A percentile compares a stretch with the other conserved stretches of the same genome.
Conservation (phyloP, 257 asterid genomes). For the Solanum etuberosum region DNA sequence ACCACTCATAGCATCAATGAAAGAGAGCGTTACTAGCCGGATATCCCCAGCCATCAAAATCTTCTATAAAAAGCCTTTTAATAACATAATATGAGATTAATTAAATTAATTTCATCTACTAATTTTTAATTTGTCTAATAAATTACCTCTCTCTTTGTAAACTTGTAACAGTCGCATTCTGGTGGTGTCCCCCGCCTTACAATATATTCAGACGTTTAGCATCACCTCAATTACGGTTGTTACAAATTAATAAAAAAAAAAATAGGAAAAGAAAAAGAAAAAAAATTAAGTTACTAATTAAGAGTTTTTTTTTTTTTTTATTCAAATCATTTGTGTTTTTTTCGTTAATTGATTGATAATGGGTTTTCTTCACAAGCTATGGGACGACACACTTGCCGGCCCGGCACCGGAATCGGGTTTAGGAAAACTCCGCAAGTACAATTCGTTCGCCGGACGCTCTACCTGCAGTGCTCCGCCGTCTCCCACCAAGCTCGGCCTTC, state of each 20-base stretch:
- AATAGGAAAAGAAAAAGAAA: neutral
- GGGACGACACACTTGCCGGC: conserved; percentile 87
- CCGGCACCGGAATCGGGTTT: conserved; percentile 70
- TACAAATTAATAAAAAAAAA: conserved; percentile 21
- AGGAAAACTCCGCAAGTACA: conserved; percentile 58
- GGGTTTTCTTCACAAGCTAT: conserved; percentile 78
- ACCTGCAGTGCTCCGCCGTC: neutral
- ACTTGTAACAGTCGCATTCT: conserved; percentile 63
- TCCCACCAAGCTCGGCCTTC: conserved; percentile 3
- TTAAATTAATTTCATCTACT: neutral
- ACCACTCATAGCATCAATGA: neutral
- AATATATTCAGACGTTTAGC: conserved; percentile 2
- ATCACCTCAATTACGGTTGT: conserved; percentile 58
- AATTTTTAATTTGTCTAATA: neutral
- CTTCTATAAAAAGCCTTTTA: conserved; percentile 20
- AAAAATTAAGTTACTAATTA: neutral
- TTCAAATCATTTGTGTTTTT: neutral
- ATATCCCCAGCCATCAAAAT: conserved; percentile 1
- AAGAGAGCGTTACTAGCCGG: conserved; percentile 8
- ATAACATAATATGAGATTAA: neutral
- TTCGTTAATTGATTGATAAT: conserved; percentile 4
- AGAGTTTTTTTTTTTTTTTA: neutral
- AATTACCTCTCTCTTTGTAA: conserved; percentile 1
- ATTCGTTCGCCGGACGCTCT: conserved; percentile 33
- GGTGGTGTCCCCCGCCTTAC: conserved; percentile 31